These are phyloP conservation scores for Psilocybe tampanensis DNA, from an alignment of 768 basidiomycete genomes.

Conservation along the genomic window DNA sequence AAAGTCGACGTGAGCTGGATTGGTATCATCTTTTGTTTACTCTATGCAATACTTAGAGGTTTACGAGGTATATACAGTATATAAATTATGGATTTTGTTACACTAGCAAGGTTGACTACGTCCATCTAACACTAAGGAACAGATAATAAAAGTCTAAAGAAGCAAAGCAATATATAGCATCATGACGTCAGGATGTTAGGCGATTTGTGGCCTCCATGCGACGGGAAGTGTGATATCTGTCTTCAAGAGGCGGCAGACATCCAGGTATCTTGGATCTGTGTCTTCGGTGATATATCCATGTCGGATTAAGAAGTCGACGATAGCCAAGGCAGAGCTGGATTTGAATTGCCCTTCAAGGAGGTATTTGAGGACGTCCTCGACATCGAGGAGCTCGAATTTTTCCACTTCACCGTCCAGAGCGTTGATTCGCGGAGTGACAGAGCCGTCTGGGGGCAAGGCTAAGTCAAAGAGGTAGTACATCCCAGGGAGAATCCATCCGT, in stretches of 20 bases:
- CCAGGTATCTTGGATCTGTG: slow-evolving; percentile 33
- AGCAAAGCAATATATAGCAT: neutral
- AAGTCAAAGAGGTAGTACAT: slow-evolving; percentile 48
- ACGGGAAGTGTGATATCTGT: slow-evolving; percentile 28
- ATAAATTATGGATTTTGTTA: slow-evolving; percentile 2
- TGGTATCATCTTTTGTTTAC: neutral
- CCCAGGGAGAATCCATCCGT: slow-evolving; percentile 46
- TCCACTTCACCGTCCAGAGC: slow-evolving; percentile 44
- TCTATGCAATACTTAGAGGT: neutral
- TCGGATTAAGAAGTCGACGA: slow-evolving; percentile 43
- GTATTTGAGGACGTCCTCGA: slow-evolving; percentile 31
- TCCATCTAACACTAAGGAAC: neutral
- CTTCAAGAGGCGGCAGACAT: slow-evolving; percentile 30
- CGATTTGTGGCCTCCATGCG: slow-evolving; percentile 24
- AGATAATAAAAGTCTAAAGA: slow-evolving; percentile 1
- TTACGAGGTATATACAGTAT: neutral
- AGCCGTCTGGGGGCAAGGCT: slow-evolving; percentile 35
- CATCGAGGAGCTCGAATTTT: slow-evolving; percentile 38
- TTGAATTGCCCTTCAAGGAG: slow-evolving; percentile 41
- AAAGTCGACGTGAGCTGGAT: slow-evolving; percentile 16
- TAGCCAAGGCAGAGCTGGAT: slow-evolving; percentile 43
- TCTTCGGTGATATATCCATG: slow-evolving; percentile 36
- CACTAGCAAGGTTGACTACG: neutral
- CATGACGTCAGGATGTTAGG: neutral
- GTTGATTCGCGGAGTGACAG: slow-evolving; percentile 37